These are phyloP conservation scores for Colletotrichum brevisporum DNA, from an alignment of 2,329 filamentous ascomycete species.

Conservation along the genomic window DNA sequence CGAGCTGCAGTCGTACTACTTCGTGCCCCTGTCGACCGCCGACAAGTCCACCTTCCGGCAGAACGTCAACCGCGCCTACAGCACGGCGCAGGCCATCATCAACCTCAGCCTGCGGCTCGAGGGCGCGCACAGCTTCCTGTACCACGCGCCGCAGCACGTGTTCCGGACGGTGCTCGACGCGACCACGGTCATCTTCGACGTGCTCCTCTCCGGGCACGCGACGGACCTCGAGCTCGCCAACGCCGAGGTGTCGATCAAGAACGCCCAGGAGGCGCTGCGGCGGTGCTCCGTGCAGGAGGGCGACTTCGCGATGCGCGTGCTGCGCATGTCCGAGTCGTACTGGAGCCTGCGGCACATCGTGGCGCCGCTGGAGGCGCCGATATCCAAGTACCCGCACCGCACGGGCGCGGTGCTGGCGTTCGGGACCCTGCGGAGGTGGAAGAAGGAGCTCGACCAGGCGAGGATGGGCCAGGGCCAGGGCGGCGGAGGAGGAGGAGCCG, in stretches of 20 bases:
- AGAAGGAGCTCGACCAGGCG: conserved; percentile 55
- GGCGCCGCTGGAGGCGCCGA: conserved; percentile 55
- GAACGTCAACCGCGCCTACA: conserved; percentile 62
- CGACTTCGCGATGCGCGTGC: conserved; percentile 62
- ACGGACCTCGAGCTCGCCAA: conserved; percentile 39
- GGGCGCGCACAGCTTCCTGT: conserved; percentile 51
- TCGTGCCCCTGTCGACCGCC: conserved; percentile 59
- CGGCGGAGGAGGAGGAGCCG: not conserved
- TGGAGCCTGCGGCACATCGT: conserved; percentile 58
- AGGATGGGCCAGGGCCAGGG: conserved; percentile 17
- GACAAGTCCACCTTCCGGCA: conserved; percentile 57
- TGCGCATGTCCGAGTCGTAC: conserved; percentile 64
- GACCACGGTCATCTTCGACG: conserved; percentile 52
- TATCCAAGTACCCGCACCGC: conserved; percentile 59
- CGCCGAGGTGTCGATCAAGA: conserved; percentile 37
- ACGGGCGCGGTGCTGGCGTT: conserved; percentile 64
- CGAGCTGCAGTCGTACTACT: conserved; percentile 69
- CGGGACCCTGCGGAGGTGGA: conserved; percentile 65
- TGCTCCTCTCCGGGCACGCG: conserved; percentile 50
- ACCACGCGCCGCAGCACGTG: conserved; percentile 64
- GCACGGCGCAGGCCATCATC: conserved; percentile 62
- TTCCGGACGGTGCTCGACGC: conserved; percentile 63
- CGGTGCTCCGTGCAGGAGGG: conserved; percentile 62
- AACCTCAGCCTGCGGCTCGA: conserved; percentile 51
- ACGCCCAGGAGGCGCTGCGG: conserved; percentile 49